A percentile compares a stretch with the other conserved stretches of the same genome.
These are phyloP conservation scores for Dentipellis sp. DNA, from an alignment of 768 basidiomycete species.

Conservation along the genomic window DNA sequence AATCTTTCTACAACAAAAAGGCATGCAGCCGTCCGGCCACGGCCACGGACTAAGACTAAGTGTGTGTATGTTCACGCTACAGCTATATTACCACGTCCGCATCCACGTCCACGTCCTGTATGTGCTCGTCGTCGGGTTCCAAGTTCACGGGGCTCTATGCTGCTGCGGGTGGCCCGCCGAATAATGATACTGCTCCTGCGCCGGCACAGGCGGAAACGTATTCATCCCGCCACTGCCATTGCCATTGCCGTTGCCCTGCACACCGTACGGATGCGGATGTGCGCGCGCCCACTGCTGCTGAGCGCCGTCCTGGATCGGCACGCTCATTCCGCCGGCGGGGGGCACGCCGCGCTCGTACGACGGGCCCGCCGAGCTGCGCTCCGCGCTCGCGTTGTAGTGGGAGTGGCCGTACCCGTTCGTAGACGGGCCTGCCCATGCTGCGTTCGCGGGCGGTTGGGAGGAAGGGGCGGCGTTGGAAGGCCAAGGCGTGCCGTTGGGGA, in stretches of 20 bases:
- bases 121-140: not conserved
- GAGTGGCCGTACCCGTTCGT: conserved; percentile 1
- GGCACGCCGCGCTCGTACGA: not conserved
- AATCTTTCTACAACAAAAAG: not conserved
- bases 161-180: conserved; percentile 3
- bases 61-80: too few relatives aligned
- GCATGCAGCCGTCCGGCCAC: not conserved
- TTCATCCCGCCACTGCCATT: not conserved
- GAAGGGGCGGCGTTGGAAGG: not conserved
- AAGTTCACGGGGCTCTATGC: conserved; percentile 9
- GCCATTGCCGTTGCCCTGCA: too few relatives aligned
- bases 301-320: not conserved
- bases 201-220: not conserved
- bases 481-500: not conserved
- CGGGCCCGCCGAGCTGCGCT: conserved; percentile 8
- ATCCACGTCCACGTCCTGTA: not conserved
- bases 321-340: not conserved
- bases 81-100: too few relatives aligned
- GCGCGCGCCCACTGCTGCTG: not conserved
- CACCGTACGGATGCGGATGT: not conserved
- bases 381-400: conserved; percentile 2
- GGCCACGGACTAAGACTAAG: not conserved
- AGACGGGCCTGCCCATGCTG: conserved; percentile 4
- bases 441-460: not conserved
- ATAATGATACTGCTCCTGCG: conserved; percentile 6